Evolutionary conservation across 2,329 filamentous ascomycete species (phyloP).

Genomic region (Orbilia javanica): DNA sequence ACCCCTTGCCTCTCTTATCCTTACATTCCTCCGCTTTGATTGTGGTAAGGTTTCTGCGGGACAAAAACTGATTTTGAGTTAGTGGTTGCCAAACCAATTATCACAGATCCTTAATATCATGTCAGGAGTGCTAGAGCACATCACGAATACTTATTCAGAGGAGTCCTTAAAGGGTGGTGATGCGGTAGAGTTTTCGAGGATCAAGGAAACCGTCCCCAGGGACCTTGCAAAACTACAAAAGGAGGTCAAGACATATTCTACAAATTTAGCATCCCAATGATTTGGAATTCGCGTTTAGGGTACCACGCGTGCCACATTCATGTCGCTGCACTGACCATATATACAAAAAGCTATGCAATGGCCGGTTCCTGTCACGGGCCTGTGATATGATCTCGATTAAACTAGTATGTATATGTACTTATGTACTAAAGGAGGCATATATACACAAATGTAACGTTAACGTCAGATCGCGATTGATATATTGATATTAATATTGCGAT

Average conservation of each 20-base stretch:
- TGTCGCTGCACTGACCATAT: no score
- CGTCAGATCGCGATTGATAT: no score
- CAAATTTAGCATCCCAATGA: slow-evolving; percentile 60
- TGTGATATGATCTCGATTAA: no score
- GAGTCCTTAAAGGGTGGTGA: slow-evolving; percentile 36
- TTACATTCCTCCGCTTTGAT: background rate
- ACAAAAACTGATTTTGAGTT: slow-evolving; percentile 13
- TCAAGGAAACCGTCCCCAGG: slow-evolving; percentile 76
- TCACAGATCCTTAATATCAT: slow-evolving; percentile 80
- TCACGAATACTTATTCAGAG: slow-evolving; percentile 65
- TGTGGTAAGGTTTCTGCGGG: background rate
- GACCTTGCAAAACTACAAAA: slow-evolving; percentile 77
- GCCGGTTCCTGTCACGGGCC: no score
- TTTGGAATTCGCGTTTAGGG: no score
- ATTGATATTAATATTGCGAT: no score
- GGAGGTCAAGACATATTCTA: slow-evolving; percentile 81
- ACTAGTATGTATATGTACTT: background rate
- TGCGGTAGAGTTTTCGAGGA: slow-evolving; percentile 68
- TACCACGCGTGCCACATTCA: no score
- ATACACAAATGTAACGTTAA: no score
- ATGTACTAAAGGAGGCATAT: background rate
- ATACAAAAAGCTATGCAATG: no score
- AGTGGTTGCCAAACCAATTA: slow-evolving; percentile 85
- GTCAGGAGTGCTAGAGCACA: slow-evolving; percentile 70
- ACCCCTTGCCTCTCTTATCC: background rate